Percentiles rank a stretch among this genome's conserved stretches.
Evolutionary conservation across 2,329 filamentous ascomycete species (phyloP).

Genomic region (Fusarium subglutinans): DNA sequence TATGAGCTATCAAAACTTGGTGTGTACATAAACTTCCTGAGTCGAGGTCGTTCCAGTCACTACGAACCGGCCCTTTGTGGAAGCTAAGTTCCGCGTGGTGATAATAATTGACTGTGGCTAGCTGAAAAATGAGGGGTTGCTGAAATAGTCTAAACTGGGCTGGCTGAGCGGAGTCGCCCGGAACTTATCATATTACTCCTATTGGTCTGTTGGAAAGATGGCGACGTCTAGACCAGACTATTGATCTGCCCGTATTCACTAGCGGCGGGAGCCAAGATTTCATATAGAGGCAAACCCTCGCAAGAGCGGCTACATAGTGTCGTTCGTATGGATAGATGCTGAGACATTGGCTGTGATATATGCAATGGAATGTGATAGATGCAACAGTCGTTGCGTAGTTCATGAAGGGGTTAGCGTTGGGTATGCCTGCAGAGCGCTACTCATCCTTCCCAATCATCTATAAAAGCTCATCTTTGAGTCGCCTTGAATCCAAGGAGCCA

Average conservation of each 20-base stretch:
- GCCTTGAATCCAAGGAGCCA: too few relatives aligned
- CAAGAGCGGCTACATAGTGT: neutral
- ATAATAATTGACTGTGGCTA: neutral
- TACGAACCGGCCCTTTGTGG: neutral
- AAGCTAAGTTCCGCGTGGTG: neutral
- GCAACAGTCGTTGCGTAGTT: accelerated
- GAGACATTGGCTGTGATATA: neutral
- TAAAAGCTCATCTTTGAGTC: neutral
- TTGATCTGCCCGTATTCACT: neutral
- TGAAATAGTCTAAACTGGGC: neutral
- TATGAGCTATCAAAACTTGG: accelerated
- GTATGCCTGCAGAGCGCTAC: neutral
- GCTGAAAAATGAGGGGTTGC: neutral
- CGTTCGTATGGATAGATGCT: accelerated
- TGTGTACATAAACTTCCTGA: accelerated
- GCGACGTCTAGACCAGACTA: neutral
- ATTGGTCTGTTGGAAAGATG: neutral
- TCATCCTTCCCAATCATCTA: accelerated
- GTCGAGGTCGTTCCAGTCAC: accelerated
- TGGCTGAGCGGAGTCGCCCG: neutral
- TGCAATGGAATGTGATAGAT: neutral
- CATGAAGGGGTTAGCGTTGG: neutral
- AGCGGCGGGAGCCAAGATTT: neutral
- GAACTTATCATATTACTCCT: neutral
- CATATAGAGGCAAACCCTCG: neutral